Conservation (phyloP, 768 basidiomycete genomes). For the Phanerochaete sordida region DNA sequence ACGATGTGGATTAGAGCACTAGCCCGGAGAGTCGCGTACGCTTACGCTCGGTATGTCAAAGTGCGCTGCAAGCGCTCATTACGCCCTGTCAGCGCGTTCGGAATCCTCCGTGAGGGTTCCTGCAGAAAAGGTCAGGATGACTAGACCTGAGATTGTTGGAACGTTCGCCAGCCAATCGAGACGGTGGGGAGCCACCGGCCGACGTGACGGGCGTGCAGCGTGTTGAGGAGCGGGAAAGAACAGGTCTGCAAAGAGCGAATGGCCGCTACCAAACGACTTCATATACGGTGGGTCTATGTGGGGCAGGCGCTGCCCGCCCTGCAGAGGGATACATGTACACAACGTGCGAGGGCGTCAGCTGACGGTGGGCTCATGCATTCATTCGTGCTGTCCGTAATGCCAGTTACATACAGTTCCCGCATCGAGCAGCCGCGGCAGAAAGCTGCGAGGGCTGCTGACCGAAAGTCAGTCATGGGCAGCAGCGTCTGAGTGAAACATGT, state of each 20-base stretch:
- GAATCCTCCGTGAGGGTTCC: neutral
- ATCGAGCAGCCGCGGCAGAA: neutral
- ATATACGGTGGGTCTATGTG: no score
- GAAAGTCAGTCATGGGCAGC: neutral
- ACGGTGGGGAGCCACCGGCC: no score
- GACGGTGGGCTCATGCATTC: neutral
- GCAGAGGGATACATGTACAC: neutral
- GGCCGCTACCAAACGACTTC: neutral
- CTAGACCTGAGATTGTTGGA: neutral
- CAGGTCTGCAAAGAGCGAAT: neutral
- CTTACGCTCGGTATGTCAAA: neutral
- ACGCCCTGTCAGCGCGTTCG: neutral
- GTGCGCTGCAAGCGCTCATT: neutral
- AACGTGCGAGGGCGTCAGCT: neutral
- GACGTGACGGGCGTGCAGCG: neutral
- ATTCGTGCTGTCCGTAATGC: neutral
- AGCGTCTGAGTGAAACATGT: slow-evolving; percentile 1
- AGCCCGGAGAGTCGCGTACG: neutral
- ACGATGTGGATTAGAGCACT: neutral
- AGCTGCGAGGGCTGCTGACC: no score
- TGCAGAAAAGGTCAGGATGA: neutral
- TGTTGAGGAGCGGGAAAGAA: neutral
- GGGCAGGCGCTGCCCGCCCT: neutral
- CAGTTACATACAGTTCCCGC: neutral
- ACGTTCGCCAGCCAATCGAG: neutral